Percentiles rank a stretch among this genome's conserved stretches.
phyloP scores from a whole-genome alignment of 352 stramenopile genomes.

The Pythium utonaiense region DNA sequence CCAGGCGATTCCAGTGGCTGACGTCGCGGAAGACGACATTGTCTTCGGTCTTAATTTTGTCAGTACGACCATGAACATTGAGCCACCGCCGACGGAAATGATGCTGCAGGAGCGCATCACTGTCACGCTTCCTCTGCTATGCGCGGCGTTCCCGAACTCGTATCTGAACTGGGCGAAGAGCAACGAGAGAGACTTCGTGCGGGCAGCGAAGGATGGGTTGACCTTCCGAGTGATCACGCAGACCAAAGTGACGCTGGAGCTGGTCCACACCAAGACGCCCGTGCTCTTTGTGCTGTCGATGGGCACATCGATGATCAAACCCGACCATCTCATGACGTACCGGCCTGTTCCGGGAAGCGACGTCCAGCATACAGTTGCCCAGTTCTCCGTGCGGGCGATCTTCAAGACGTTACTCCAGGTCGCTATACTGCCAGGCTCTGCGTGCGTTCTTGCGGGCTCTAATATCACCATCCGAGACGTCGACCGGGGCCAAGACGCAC shows the following conservation, averaged over 20 bases:
- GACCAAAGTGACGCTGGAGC: conserved; percentile 2
- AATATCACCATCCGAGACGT: conserved; percentile 8
- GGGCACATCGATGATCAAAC: not conserved
- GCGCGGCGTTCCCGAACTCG: conserved; percentile 5
- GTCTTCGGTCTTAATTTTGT: conserved; percentile 5
- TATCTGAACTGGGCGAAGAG: not conserved
- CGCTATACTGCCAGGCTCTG: conserved; percentile 7
- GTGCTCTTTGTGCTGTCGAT: conserved; percentile 6
- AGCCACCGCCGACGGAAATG: not conserved
- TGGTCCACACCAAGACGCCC: conserved; percentile 2
- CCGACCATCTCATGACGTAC: conserved; percentile 4
- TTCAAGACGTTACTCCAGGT: not conserved
- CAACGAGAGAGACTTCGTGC: not conserved
- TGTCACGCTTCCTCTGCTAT: not conserved
- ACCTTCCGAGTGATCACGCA: not conserved
- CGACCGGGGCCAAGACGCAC: too few species aligned
- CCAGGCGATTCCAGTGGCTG: conserved; percentile 3
- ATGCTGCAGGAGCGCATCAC: not conserved
- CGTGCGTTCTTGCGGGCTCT: not conserved
- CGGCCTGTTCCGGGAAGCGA: not conserved
- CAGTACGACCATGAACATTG: not conserved
- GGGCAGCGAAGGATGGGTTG: not conserved
- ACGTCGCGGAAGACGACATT: conserved; percentile 7
- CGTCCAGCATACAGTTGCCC: conserved; percentile 2
- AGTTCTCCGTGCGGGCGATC: conserved; percentile 1